These are phyloP conservation scores for Sporothrix variecibatus DNA, from an alignment of 2,329 filamentous ascomycete genomes.

Conservation along the genomic window DNA sequence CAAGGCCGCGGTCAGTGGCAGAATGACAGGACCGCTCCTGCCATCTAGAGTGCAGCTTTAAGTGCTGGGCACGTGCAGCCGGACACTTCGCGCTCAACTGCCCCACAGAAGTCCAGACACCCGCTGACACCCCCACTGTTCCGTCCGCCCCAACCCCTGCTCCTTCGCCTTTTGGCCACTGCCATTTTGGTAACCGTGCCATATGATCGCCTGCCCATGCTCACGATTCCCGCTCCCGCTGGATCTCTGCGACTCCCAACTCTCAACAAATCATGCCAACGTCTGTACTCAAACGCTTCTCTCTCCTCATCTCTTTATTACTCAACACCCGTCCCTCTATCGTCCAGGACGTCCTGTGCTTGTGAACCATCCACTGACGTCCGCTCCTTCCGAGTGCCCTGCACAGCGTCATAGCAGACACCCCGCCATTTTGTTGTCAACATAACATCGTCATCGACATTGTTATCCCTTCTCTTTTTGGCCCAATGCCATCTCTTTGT, in stretches of 20 bases:
- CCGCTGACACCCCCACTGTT: slow-evolving; percentile 11
- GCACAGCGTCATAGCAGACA: not conserved
- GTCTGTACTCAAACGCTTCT: not conserved
- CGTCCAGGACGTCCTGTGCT: not conserved
- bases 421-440: slow-evolving; percentile 14
- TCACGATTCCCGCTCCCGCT: slow-evolving; percentile 12
- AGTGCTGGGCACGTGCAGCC: slow-evolving; percentile 16
- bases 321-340: not conserved
- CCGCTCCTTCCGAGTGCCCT: not conserved
- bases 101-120: slow-evolving; percentile 1
- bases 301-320: not conserved
- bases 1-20: not conserved
- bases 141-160: slow-evolving; percentile 12
- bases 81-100: not conserved
- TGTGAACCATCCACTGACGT: not conserved
- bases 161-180: slow-evolving; percentile 17
- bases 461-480: not conserved
- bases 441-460: not conserved
- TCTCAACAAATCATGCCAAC: slow-evolving; percentile 18
- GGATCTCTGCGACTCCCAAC: not conserved
- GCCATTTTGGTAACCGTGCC: not conserved
- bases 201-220: not conserved
- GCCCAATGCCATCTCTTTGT: slow-evolving; percentile 64
- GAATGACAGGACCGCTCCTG: not conserved
- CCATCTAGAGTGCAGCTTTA: not conserved